These are phyloP conservation scores for Posidonia oceanica DNA, from an alignment of 116 monocot genomes.

Conservation along the genomic window DNA sequence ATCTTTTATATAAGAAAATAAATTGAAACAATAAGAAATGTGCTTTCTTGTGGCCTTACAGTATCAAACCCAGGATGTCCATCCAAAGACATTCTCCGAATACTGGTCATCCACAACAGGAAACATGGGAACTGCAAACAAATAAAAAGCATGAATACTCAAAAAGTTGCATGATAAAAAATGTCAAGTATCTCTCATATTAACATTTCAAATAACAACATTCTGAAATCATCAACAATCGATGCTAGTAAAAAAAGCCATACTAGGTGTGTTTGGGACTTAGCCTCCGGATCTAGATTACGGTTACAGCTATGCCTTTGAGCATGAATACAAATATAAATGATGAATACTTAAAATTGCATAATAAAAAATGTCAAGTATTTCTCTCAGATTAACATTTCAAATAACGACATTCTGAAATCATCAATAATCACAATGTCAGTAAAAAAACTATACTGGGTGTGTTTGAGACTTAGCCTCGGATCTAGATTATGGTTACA, in stretches of 20 bases:
- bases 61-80: constrained; percentile 78
- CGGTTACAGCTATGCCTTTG: no score
- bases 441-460: no score
- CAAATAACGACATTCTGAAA: not conserved
- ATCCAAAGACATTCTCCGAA: constrained; percentile 86
- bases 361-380: not conserved
- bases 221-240: no score
- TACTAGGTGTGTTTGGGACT: no score
- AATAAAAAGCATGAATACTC: not conserved
- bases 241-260: no score
- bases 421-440: no score
- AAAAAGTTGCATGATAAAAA: not conserved
- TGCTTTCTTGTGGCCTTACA: constrained; percentile 29
- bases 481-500: no score
- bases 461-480: no score
- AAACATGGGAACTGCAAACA: constrained; percentile 79
- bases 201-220: not conserved
- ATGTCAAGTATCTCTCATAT: not conserved
- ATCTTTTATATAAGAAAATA: no score
- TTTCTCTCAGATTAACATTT: not conserved
- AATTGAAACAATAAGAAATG: not conserved
- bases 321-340: not conserved
- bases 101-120: constrained; percentile 81
- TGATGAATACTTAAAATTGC: not conserved
- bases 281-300: no score